Evolutionary conservation across 306 rosid species (phyloP), one percentile per base, ranked within the genome.

Genomic region (Herpetospermum pedunculosum): DNA sequence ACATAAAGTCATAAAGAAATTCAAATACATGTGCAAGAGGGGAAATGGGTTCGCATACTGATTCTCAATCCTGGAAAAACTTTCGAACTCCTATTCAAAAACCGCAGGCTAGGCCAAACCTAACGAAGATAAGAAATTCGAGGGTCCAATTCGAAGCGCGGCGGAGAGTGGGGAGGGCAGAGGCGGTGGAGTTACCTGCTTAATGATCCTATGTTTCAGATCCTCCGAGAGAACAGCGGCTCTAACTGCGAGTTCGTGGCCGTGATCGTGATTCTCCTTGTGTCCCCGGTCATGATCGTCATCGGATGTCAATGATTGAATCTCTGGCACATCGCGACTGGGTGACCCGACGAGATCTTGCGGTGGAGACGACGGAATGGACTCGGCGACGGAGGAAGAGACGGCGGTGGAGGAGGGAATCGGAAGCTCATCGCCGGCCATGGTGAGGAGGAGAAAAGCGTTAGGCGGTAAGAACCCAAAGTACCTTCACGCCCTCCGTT

Each of bases 151-250:
- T 9, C 4, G 44, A 38, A 30, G 75, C 5, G 8, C 25, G 47
- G 26, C 2, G 44, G 65, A 59, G 25, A 50, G 6, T 1, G 41
- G 8, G 29, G 47, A 15, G 16, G 44, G 6, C 28, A 40, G 2
- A 35, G 70, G 48, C 18, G 21, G n/a, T 58, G 21, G 67, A 16
- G 71, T 77, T 70, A 32, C 99, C 99, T 95, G 99, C 84, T 84
- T 85, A 54, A 88, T 77, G 73, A 89, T 95, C 83, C 79, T 90
- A 37, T 79, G 84, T 78, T 92, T 95, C 68, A 95, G 90, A 85
- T 95, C 97, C 54, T 89, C 96, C 19, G 83, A 75, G 65, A 92
- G 88, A 49, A 76, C 87, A 44, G 44, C 83, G 19, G 78, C 38
- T 53, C 55, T 86, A 54, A 77, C 85, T 7, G 82, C 53, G 21